Conservation (phyloP, 768 basidiomycete genomes). For the Xerocomellus chrysenteron region DNA sequence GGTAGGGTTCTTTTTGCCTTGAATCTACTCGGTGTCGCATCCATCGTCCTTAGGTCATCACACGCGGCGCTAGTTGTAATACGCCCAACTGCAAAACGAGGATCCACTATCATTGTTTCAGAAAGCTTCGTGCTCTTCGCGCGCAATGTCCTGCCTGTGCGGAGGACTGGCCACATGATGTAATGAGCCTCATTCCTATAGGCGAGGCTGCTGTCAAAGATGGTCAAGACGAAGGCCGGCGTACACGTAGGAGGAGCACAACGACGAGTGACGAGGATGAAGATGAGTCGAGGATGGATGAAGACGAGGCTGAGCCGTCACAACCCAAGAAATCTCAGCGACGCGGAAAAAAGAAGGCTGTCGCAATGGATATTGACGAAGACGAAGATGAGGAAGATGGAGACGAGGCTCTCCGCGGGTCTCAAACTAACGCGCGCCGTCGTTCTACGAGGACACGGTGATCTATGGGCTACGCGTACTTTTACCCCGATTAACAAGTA, state of each 20-base stretch:
- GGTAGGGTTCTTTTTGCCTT: conserved; percentile 36
- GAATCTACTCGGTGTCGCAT: neutral
- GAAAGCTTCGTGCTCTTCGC: conserved; percentile 44
- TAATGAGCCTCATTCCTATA: conserved; percentile 49
- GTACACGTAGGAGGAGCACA: conserved; percentile 33
- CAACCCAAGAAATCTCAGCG: conserved; percentile 29
- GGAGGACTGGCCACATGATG: conserved; percentile 58
- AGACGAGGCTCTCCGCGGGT: conserved; percentile 18
- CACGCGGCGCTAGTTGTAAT: conserved; percentile 63
- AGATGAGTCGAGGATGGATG: conserved; percentile 37
- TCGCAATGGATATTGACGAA: conserved; percentile 45
- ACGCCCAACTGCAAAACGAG: conserved; percentile 60
- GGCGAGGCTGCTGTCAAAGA: conserved; percentile 70
- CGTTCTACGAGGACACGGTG: conserved; percentile 20
- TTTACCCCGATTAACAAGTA: conserved; percentile 15
- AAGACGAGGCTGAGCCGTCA: conserved; percentile 33
- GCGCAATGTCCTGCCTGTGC: conserved; percentile 56
- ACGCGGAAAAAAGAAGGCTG: conserved; percentile 29
- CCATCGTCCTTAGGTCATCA: conserved; percentile 51
- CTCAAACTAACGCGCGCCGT: conserved; percentile 21
- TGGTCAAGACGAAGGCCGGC: conserved; percentile 52
- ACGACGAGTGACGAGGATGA: conserved; percentile 42
- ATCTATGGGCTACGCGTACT: conserved; percentile 17
- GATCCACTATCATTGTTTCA: conserved; percentile 67
- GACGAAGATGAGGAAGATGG: conserved; percentile 37